Conservation (phyloP, 176 grass and related monocot species). For the Tillandsia fasciculata region DNA sequence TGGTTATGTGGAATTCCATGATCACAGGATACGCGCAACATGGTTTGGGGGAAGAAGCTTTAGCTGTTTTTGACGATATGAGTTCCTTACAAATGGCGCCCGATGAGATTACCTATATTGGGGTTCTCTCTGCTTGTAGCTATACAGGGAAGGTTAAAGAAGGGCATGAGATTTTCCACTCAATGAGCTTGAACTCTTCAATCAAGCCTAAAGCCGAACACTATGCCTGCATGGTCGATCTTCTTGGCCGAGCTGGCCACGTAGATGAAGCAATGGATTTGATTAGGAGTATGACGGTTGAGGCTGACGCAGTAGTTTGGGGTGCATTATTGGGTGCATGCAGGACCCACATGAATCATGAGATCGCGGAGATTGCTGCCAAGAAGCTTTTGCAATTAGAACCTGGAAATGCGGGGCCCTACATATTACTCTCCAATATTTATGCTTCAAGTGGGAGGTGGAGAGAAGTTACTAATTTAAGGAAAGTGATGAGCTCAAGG, state of each 20-base stretch:
- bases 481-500: conserved; percentile 60
- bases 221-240: conserved; percentile 75
- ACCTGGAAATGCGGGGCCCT: conserved; percentile 53
- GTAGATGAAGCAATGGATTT: conserved; percentile 55
- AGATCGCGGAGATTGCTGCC: conserved; percentile 60
- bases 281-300: conserved; percentile 44
- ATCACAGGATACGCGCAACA: conserved; percentile 78
- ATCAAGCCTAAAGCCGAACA: conserved; percentile 41
- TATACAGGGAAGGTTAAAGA: conserved; percentile 70
- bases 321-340: conserved; percentile 68
- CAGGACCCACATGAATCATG: conserved; percentile 66
- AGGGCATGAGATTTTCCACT: conserved; percentile 52
- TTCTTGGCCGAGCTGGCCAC: conserved; percentile 56
- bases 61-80: conserved; percentile 49
- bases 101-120: conserved; percentile 67
- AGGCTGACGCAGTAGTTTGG: conserved; percentile 69
- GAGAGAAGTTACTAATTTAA: conserved; percentile 54
- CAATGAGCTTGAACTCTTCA: conserved; percentile 31
- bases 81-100: conserved; percentile 30
- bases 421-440: conserved; percentile 65
- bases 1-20: conserved; percentile 80
- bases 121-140: conserved; percentile 62
- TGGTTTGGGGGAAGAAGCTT: conserved; percentile 64
- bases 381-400: conserved; percentile 59
- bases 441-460: conserved; percentile 62